Evolutionary conservation across 768 basidiomycete species (phyloP).

Genomic region (Sporobolomyces roseus): DNA sequence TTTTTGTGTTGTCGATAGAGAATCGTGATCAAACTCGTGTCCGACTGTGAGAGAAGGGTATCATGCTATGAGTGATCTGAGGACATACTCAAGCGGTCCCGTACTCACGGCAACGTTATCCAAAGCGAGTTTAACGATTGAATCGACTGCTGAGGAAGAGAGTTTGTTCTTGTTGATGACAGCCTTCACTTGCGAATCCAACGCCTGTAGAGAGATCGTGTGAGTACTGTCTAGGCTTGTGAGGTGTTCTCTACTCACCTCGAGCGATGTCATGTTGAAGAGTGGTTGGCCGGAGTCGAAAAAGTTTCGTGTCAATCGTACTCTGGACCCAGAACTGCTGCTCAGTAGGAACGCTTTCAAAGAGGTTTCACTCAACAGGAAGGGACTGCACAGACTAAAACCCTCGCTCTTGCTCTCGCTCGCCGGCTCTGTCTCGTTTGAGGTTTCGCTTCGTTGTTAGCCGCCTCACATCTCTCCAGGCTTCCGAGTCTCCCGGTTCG

Average conservation of each 20-base stretch:
- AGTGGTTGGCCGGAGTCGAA: too few species aligned
- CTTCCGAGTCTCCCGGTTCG: too few species aligned
- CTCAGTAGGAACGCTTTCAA: too few species aligned
- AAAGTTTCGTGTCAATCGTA: too few species aligned
- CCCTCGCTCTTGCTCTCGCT: too few species aligned
- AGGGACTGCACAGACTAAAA: too few species aligned
- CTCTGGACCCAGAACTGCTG: too few species aligned
- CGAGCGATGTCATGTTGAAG: constrained; percentile 21
- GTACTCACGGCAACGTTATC: constrained; percentile 67
- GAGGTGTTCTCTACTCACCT: not conserved
- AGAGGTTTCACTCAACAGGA: too few species aligned
- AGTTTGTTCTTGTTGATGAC: constrained; percentile 76
- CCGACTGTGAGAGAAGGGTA: constrained; percentile 56
- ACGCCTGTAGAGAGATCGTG: constrained; percentile 56
- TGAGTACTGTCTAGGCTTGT: not conserved
- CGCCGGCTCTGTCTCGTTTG: too few species aligned
- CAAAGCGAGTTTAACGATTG: constrained; percentile 70
- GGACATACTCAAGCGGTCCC: not conserved
- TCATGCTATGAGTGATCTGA: not conserved
- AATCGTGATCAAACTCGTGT: constrained; percentile 79
- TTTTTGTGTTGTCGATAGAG: constrained; percentile 86
- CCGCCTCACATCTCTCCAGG: too few species aligned
- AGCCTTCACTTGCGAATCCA: constrained; percentile 74
- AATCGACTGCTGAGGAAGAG: constrained; percentile 78
- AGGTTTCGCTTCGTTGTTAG: too few species aligned